Evolutionary conservation across 2,329 filamentous ascomycete genomes (phyloP).

Genomic region (Diplodia sapinea): DNA sequence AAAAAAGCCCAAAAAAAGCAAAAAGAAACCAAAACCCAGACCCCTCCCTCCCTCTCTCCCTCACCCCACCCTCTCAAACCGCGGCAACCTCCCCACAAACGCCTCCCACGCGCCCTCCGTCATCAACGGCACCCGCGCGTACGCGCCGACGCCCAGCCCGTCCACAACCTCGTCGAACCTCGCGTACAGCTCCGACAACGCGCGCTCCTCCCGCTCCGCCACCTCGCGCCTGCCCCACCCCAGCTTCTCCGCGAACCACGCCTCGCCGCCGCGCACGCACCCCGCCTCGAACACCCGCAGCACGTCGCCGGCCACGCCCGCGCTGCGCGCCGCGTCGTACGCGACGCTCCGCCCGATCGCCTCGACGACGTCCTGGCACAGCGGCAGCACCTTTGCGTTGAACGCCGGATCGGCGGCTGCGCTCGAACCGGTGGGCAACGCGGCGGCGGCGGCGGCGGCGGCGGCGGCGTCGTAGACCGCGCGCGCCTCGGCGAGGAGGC

Average conservation of each 20-base stretch:
- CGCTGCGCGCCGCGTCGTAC: not conserved
- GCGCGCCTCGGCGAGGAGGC: not conserved
- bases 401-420: too few species aligned
- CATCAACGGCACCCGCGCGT: slow-evolving; percentile 1
- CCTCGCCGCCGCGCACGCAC: not conserved
- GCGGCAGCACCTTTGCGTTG: not conserved
- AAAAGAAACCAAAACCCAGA: too few species aligned
- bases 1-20: too few species aligned
- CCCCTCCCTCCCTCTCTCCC: too few species aligned
- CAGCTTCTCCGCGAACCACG: not conserved
- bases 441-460: too few species aligned
- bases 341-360: not conserved
- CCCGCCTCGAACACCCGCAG: not conserved
- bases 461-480: not conserved
- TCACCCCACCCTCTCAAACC: slow-evolving; percentile 3
- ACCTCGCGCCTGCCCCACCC: slow-evolving; percentile 2
- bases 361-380: not conserved
- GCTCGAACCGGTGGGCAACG: too few species aligned
- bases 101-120: not conserved
- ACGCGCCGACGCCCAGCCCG: not conserved
- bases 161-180: not conserved
- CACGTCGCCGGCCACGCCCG: not conserved
- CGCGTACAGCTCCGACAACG: not conserved
- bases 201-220: not conserved
- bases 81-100: slow-evolving; percentile 2